Evolutionary conservation across 2,329 filamentous ascomycete species (phyloP).

Genomic region (Aspergillus melleus): DNA sequence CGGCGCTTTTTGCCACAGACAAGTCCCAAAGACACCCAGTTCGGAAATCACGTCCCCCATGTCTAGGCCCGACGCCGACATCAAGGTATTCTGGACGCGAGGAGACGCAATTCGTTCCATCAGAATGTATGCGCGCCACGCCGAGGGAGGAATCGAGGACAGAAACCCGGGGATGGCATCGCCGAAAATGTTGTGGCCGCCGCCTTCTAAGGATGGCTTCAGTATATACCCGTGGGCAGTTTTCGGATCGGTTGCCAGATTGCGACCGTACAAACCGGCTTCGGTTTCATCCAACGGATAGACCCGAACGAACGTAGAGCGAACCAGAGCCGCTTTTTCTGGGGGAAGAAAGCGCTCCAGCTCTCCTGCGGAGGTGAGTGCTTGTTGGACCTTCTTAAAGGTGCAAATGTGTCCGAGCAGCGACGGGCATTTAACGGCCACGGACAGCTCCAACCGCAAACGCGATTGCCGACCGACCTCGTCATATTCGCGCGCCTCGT

Average conservation of each 20-base stretch:
- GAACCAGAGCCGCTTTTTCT: conserved; percentile 28
- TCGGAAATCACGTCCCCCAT: conserved; percentile 44
- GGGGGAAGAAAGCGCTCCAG: conserved; percentile 36
- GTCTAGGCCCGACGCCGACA: conserved; percentile 33
- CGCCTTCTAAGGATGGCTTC: conserved; percentile 48
- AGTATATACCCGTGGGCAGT: conserved; percentile 36
- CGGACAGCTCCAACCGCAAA: conserved; percentile 38
- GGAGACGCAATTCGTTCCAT: conserved; percentile 45
- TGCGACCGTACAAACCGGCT: conserved; percentile 27
- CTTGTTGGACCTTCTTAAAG: conserved; percentile 48
- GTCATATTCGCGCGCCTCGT: conserved; percentile 43
- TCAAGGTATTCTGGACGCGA: conserved; percentile 30
- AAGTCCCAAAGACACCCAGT: conserved; percentile 44
- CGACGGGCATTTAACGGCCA: conserved; percentile 48
- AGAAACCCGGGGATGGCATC: conserved; percentile 39
- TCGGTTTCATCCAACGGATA: conserved; percentile 36
- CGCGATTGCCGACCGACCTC: conserved; percentile 30
- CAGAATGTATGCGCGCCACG: conserved; percentile 39
- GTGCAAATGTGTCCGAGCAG: conserved; percentile 44
- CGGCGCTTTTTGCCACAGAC: conserved; percentile 36
- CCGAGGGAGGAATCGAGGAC: conserved; percentile 17
- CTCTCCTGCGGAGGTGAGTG: conserved; percentile 32
- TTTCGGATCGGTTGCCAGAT: conserved; percentile 23
- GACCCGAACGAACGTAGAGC: conserved; percentile 40
- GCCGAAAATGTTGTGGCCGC: conserved; percentile 46